phyloP scores from a whole-genome alignment of 2,329 filamentous ascomycete genomes.

The Penicillium sp. region DNA sequence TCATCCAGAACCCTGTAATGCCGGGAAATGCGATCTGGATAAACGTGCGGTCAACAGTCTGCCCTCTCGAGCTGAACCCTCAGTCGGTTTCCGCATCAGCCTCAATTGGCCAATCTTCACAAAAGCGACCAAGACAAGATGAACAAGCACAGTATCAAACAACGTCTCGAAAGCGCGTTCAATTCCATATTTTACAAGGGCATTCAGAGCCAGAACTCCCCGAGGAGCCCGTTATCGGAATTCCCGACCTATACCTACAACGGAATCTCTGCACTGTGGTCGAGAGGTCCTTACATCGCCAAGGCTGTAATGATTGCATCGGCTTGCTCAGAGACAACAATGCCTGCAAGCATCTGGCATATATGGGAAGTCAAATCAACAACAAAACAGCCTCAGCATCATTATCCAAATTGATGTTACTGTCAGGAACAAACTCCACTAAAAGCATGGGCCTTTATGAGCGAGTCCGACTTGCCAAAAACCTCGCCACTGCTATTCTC shows the following conservation, averaged over 20 bases:
- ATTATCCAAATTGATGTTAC: conserved; percentile 2
- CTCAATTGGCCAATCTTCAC: too few species aligned
- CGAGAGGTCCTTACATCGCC: background rate
- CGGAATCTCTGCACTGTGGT: conserved; percentile 6
- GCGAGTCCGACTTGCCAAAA: conserved; percentile 4
- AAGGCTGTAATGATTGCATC: conserved; percentile 2
- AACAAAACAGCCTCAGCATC: background rate
- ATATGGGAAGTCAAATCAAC: background rate
- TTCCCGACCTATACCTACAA: conserved; percentile 6
- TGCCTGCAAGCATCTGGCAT: conserved; percentile 9
- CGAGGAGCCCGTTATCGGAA: background rate
- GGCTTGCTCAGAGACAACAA: conserved; percentile 7
- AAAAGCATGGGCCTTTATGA: conserved; percentile 5
- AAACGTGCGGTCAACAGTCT: conserved; percentile 6
- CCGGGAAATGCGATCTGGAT: conserved; percentile 9
- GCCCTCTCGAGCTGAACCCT: background rate
- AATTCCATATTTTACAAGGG: background rate
- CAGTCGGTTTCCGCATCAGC: too few species aligned
- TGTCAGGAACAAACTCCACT: background rate
- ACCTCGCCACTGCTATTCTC: conserved; percentile 12
- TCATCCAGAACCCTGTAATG: background rate
- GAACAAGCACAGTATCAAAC: background rate
- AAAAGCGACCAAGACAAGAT: background rate
- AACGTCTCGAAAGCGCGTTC: background rate
- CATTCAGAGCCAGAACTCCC: background rate